Base-by-base conservation (phyloP, 176 grass and related monocot genomes). In the Rhipidocladum racemiflorum region DNA sequence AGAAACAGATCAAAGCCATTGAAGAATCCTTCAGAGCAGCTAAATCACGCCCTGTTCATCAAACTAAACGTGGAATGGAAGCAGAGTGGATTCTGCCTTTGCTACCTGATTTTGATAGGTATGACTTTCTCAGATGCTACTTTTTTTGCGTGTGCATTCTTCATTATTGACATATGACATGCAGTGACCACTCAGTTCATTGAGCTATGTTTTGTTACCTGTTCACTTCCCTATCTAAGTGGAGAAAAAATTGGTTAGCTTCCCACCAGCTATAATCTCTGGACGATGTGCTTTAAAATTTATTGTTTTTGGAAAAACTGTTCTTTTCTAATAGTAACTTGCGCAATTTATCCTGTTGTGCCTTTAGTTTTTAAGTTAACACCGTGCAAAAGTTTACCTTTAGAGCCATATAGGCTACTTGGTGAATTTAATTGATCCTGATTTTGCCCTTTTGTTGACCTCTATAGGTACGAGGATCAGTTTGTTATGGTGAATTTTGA, bases 401-500 rank as follows among this genome's bases (percentile, higher is more conserved):
- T 73, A 29, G 5, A 67, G 45, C 30, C 48, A 78, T 72, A 50
- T 62, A 55, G 13, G 48, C 20, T 61, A 35, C 0, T 42, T 65
- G 32, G 25, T 74, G 49, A 27, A 46, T 77, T 46, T 65, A 34
- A 30, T 60, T 72, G 29, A 70, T 86, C 23, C 34, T 82, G 48
- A 53, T 49, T 61, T 18, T 32, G 51, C 40, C 65, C 68, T 55
- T 87, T 35, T 77, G 11, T 73, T 87, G 51, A 65, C 49, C 27
- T 75, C 61, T 81, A 53, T 79, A 99, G 96, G 83, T 93, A 89
- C 34, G 51, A 95, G 5, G 92, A 95, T 88, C 92, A 84, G 27
- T 95, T 91, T 93, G 91, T 95, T 88, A 99, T 99, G 96, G 96
- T 91, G 44, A 99, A 93, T 67, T 95, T 99, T 85, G 96, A 99